Conservation (phyloP, 1,284 basidiomycete species). For the Inonotus obliquus region DNA sequence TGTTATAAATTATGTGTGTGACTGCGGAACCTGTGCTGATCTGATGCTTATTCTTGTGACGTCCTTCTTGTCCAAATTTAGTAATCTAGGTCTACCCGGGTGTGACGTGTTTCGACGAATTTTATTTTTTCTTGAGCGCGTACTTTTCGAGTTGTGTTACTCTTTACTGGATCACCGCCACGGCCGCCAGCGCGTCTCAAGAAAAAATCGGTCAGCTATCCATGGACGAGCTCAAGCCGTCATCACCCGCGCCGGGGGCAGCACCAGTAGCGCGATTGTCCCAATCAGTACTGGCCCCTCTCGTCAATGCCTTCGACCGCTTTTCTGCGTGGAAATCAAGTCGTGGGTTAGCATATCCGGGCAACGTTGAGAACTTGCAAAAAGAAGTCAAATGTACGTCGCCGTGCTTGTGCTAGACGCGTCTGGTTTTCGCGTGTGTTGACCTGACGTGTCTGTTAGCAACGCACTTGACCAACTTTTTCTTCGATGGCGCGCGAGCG, state of each 20-base stretch:
- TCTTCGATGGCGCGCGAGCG: conserved; percentile 96
- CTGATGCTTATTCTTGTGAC: neutral
- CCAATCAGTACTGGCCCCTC: conserved; percentile 40
- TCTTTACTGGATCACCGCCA: conserved; percentile 8
- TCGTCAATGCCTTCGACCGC: conserved; percentile 63
- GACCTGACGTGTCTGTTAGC: conserved; percentile 41
- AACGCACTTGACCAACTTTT: conserved; percentile 90
- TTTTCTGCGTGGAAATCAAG: conserved; percentile 78
- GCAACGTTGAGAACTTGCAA: conserved; percentile 85
- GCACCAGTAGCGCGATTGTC: conserved; percentile 16
- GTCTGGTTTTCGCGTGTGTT: conserved; percentile 5
- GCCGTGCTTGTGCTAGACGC: conserved; percentile 1
- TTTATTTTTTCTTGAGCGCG: neutral
- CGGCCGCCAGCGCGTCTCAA: conserved; percentile 18
- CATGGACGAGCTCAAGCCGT: neutral
- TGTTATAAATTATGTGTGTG: neutral
- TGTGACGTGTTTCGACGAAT: neutral
- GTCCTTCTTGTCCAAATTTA: neutral
- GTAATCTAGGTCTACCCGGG: neutral
- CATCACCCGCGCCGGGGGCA: conserved; percentile 7
- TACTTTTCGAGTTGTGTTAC: too few relatives aligned
- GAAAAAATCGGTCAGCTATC: conserved; percentile 7
- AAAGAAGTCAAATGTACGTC: conserved; percentile 82
- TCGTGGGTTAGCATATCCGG: conserved; percentile 82
- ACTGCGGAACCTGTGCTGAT: neutral